phyloP scores from a whole-genome alignment of 1,139 yeast species.

The Saccharomyces hybrid region DNA sequence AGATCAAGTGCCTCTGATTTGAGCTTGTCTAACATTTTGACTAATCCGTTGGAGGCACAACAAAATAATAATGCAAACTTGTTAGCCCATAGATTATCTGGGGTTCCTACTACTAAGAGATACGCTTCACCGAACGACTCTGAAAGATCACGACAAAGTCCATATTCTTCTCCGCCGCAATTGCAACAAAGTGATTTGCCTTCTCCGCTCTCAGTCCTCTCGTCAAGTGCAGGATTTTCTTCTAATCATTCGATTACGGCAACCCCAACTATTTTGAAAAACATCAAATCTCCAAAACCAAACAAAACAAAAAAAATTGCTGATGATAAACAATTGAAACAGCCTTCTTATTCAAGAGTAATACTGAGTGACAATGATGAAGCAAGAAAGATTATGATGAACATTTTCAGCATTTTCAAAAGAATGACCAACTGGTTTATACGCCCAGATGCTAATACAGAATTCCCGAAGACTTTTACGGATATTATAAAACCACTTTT shows the following conservation, averaged over 20 bases:
- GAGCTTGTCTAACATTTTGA: slow-evolving; percentile 6
- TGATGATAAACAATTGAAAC: slow-evolving; percentile 16
- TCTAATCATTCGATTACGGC: slow-evolving; percentile 1
- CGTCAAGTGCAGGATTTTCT: not conserved
- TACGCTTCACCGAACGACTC: slow-evolving; percentile 2
- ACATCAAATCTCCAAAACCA: slow-evolving; percentile 17
- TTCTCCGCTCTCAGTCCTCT: not conserved
- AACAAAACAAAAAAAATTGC: slow-evolving; percentile 20
- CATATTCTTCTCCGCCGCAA: slow-evolving; percentile 1
- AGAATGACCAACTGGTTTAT: slow-evolving; percentile 25
- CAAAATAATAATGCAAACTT: not conserved
- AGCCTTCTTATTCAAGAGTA: not conserved
- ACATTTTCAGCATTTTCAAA: slow-evolving; percentile 28
- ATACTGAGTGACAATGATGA: slow-evolving; percentile 15
- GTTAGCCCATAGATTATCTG: not conserved
- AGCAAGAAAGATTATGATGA: slow-evolving; percentile 28
- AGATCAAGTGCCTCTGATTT: slow-evolving; percentile 10
- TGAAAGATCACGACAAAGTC: slow-evolving; percentile 4
- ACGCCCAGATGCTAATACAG: slow-evolving; percentile 11
- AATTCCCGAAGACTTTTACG: slow-evolving; percentile 15
- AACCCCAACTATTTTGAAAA: slow-evolving; percentile 7
- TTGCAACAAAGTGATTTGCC: not conserved
- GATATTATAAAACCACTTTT: slow-evolving; percentile 22
- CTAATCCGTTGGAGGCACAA: slow-evolving; percentile 6
- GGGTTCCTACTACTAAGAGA: not conserved